Conservation (phyloP, 441 rosid species). For the Viola pubescens region DNA sequence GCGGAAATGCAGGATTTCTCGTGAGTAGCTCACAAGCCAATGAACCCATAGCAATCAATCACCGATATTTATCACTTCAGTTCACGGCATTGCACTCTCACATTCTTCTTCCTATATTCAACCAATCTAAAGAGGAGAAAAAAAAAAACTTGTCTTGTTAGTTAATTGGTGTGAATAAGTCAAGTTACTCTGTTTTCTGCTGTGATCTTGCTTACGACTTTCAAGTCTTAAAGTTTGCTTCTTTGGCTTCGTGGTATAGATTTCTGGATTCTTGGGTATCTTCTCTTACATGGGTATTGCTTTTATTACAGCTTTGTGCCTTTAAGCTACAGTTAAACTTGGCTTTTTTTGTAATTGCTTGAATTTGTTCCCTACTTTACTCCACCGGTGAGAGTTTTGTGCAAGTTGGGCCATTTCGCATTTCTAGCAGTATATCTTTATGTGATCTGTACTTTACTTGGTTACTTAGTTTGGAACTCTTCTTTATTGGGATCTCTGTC, state of each 20-base stretch:
- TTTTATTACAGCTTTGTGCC: constrained; percentile 5
- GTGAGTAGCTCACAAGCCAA: constrained; percentile 39
- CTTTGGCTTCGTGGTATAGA: constrained; percentile 10
- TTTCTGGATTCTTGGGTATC: constrained; percentile 12
- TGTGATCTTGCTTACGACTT: constrained; percentile 4
- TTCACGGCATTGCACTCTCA: constrained; percentile 16
- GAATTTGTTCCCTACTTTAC: constrained; percentile 10
- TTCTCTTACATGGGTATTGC: constrained; percentile 17
- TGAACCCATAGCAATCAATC: constrained; percentile 15
- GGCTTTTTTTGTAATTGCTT: constrained; percentile 21
- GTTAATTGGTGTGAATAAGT: background rate
- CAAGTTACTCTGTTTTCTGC: background rate
- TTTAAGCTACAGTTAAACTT: background rate
- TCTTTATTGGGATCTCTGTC: constrained; percentile 17
- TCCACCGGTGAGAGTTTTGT: background rate
- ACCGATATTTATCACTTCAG: constrained; percentile 22
- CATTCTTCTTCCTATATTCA: constrained; percentile 7
- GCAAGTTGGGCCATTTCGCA: no score
- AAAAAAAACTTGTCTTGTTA: no score
- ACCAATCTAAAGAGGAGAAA: background rate
- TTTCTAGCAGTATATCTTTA: constrained; percentile 9
- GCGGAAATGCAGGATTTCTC: constrained; percentile 25
- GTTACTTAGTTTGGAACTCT: constrained; percentile 23
- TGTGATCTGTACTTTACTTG: constrained; percentile 40
- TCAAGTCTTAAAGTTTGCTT: constrained; percentile 8